Conservation (phyloP, 2,329 filamentous ascomycete genomes). For the Capronia epimyces region DNA sequence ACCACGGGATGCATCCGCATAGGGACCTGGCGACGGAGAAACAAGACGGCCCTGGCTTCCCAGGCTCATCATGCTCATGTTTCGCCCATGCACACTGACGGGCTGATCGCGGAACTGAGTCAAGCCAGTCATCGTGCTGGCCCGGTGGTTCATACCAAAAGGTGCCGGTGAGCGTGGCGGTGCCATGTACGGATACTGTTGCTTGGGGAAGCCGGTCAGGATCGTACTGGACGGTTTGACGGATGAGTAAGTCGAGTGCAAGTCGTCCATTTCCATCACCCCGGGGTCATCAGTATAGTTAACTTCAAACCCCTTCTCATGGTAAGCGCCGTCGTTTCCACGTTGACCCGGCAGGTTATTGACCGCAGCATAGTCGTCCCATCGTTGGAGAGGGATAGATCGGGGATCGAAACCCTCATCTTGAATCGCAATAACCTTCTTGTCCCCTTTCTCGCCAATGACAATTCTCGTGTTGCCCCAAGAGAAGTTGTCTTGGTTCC, state of each 20-base stretch:
- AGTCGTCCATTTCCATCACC: conserved; percentile 82
- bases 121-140: conserved; percentile 65
- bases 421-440: conserved; percentile 78
- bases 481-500: conserved; percentile 98
- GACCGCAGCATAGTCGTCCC: conserved; percentile 86
- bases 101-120: conserved; percentile 60
- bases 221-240: conserved; percentile 81
- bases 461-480: conserved; percentile 99
- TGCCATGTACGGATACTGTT: conserved; percentile 59
- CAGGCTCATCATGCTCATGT: conserved; percentile 57
- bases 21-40: conserved; percentile 33
- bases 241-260: conserved; percentile 92
- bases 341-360: conserved; percentile 91
- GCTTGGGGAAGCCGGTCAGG: conserved; percentile 73
- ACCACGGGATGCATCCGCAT: conserved; percentile 41
- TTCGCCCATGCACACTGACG: conserved; percentile 41
- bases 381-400: conserved; percentile 87
- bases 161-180: conserved; percentile 75
- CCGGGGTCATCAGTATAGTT: conserved; percentile 70
- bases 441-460: conserved; percentile 85
- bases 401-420: conserved; percentile 86
- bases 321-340: conserved; percentile 49
- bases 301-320: conserved; percentile 55
- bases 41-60: conserved; percentile 35
- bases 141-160: conserved; percentile 57